Conservation (phyloP, 129 eudicot genomes). For the Saposhnikovia divaricata region DNA sequence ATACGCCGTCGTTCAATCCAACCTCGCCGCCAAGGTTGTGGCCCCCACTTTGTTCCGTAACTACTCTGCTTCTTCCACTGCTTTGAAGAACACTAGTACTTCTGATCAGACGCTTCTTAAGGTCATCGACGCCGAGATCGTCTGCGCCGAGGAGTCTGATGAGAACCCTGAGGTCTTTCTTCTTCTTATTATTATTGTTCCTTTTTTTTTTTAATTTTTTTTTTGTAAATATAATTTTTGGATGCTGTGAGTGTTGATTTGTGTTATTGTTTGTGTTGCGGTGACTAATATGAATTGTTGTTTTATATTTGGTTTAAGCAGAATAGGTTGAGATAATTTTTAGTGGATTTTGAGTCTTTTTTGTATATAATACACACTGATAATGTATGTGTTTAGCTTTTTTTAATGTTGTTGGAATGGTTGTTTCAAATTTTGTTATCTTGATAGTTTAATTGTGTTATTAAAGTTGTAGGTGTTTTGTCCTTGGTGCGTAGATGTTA, state of each 20-base stretch:
- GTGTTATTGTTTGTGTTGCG: no score
- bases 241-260: no score
- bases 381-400: background rate
- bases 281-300: no score
- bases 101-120: slow-evolving; percentile 50
- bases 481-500: no score
- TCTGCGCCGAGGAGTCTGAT: slow-evolving; percentile 40
- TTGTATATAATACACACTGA: no score
- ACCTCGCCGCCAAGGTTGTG: slow-evolving; percentile 18
- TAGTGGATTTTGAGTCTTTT: no score
- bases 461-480: background rate
- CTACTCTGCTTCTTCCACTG: slow-evolving; percentile 27
- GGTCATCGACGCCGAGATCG: slow-evolving; percentile 50
- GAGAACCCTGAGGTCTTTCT: slow-evolving; percentile 35
- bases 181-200: no score
- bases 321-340: no score
- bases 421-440: background rate
- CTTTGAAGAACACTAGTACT: slow-evolving; percentile 15
- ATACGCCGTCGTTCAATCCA: slow-evolving; percentile 19
- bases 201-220: no score
- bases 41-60: slow-evolving; percentile 19
- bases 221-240: no score
- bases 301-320: no score
- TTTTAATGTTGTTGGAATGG: background rate
- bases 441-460: background rate